Base-by-base conservation (phyloP, 768 basidiomycete species). In the Termitomyces sp. region DNA sequence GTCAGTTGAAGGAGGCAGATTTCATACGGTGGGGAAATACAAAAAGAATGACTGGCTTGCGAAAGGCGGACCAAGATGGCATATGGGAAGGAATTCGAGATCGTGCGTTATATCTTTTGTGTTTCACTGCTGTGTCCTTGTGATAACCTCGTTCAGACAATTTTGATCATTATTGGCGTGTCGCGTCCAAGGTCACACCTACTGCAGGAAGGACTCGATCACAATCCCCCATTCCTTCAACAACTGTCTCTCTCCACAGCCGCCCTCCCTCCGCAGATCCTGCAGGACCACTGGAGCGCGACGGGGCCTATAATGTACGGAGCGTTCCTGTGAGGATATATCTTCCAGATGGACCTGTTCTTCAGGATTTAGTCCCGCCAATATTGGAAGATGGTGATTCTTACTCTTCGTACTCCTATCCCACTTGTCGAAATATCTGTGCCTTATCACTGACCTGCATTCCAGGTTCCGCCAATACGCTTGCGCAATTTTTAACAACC, bases 1-100 rank as follows among this genome's bases (percentile, higher is more conserved):
- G 92, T 8, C 91, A 95, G 68, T 72, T 96, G 44, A 97, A 98
- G 68, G 96, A 99, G 71, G 95, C 93, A 0, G 97, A 99, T 70
- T 98, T 97, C 68, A 86, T 97, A 47, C 82, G 96, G 47, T 98
- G 95, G 94, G 93, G 97, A 1, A 97, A 90, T 73, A 95, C 93
- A 20, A 93, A 93, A 68, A 84, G 94, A 36, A 93, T 98, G 77
- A 98, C 94, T 1, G 85, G 91, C 18, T 79, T 99, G 34, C 76
- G 94, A 54, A 93, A 95, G 71, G 85, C 82, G 26, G 96, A 98
- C 67, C 92, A 98, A 69, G 97, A 99, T 69, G 93, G 88, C 0
- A 84, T 98, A 55, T 99, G 97, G 97, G 94, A 97, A 65, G 95
- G 95, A 8, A 89, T 99, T 62, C 88, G 89, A 75, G 89, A 93